A percentile compares a stretch with the other conserved stretches of the same genome.
These are phyloP conservation scores for Chaetomium globosum DNA, from an alignment of 2,329 filamentous ascomycete species.

Conservation along the genomic window DNA sequence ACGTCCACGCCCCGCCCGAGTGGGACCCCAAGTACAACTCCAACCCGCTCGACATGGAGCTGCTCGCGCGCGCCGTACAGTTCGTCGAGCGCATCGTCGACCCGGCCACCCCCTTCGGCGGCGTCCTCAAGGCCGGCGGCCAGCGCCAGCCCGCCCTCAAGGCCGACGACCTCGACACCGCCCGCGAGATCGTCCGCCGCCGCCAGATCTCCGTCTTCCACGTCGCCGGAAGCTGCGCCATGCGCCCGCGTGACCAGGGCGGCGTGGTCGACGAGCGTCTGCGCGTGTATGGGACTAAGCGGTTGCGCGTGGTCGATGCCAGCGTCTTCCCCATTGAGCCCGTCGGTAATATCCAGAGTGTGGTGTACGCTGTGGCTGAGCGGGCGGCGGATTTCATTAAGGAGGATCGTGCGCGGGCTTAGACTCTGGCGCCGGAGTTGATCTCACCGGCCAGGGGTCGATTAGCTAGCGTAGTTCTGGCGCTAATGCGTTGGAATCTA, in stretches of 20 bases:
- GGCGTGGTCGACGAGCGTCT: constrained; percentile 33
- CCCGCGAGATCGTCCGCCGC: constrained; percentile 43
- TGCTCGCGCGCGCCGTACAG: constrained; percentile 49
- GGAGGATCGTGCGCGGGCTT: constrained; percentile 27
- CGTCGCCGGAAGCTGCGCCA: constrained; percentile 50
- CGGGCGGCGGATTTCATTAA: constrained; percentile 36
- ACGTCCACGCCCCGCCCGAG: constrained; percentile 48
- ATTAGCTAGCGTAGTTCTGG: background rate
- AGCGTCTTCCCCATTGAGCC: constrained; percentile 35
- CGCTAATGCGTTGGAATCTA: background rate
- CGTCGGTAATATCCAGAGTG: constrained; percentile 34
- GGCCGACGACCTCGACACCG: constrained; percentile 42
- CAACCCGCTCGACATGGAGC: constrained; percentile 60
- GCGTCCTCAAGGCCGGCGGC: constrained; percentile 47
- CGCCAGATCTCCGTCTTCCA: constrained; percentile 49
- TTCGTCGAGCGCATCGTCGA: constrained; percentile 46
- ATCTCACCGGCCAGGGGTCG: too few relatives aligned
- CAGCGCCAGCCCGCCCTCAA: constrained; percentile 43
- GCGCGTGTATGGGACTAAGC: constrained; percentile 31
- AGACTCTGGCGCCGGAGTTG: background rate
- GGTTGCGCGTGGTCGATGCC: constrained; percentile 33
- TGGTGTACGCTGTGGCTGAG: constrained; percentile 35
- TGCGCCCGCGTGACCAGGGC: constrained; percentile 32
- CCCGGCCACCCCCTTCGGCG: constrained; percentile 44
- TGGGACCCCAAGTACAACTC: constrained; percentile 61